phyloP scores from a whole-genome alignment of 2,329 filamentous ascomycete genomes.

The Seiridium cupressi region DNA sequence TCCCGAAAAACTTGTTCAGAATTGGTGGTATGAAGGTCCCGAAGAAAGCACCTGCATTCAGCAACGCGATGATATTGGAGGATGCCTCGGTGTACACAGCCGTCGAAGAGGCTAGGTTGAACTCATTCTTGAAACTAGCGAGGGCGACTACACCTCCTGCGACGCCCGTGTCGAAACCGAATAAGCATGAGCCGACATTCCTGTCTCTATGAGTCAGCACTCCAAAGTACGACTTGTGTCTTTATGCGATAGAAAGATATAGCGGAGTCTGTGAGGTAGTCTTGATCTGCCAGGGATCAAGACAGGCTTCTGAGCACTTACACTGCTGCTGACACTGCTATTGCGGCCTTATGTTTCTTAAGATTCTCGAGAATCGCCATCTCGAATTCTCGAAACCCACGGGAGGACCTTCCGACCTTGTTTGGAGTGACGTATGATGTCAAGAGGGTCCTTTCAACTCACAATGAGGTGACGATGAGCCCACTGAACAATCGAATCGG shows the following conservation, averaged over 20 bases:
- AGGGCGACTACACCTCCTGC: background rate
- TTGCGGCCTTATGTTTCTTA: background rate
- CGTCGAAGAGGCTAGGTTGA: background rate
- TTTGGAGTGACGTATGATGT: no score
- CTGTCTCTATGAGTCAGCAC: background rate
- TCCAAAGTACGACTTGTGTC: background rate
- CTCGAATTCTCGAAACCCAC: no score
- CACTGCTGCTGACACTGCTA: conserved; percentile 1
- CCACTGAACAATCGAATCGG: no score
- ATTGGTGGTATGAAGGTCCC: background rate
- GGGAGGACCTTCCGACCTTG: no score
- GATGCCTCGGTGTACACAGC: background rate
- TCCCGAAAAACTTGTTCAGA: background rate
- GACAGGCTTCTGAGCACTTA: background rate
- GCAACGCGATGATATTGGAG: conserved; percentile 1
- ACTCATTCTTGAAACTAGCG: background rate
- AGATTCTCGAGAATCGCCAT: background rate
- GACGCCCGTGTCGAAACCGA: conserved; percentile 1
- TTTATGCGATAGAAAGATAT: no score
- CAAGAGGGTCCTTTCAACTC: no score
- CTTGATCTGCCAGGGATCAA: background rate
- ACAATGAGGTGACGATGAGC: no score
- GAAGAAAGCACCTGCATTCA: conserved; percentile 2
- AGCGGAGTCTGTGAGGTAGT: no score
- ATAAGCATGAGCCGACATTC: background rate